Evolutionary conservation across 116 monocot species (phyloP).

Genomic region (Papilionanthe hybrid): DNA sequence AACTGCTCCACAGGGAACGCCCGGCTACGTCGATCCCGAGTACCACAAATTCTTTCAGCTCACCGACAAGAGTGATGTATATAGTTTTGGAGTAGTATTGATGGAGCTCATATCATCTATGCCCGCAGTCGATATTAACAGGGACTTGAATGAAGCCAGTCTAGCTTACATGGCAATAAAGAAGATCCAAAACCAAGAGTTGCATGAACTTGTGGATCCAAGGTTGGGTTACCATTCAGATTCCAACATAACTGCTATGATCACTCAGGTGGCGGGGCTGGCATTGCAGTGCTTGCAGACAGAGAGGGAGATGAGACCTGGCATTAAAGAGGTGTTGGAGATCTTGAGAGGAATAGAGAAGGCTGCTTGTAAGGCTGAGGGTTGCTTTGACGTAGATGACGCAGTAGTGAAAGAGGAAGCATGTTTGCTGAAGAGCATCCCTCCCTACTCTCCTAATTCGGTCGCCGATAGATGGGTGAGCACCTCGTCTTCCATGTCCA

Average conservation of each 20-base stretch:
- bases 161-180: constrained; percentile 54
- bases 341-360: constrained; percentile 14
- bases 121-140: constrained; percentile 56
- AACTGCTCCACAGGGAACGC: constrained; percentile 88
- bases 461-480: constrained; percentile 7
- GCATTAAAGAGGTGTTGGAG: constrained; percentile 52
- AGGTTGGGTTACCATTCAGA: constrained; percentile 36
- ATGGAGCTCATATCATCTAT: constrained; percentile 79
- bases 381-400: neutral
- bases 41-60: constrained; percentile 83
- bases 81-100: constrained; percentile 81
- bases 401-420: constrained; percentile 7
- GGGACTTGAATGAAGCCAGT: constrained; percentile 56
- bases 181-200: constrained; percentile 38
- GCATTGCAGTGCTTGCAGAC: constrained; percentile 72
- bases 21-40: constrained; percentile 83
- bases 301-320: constrained; percentile 70
- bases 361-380: neutral
- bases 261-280: constrained; percentile 58
- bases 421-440: constrained; percentile 8
- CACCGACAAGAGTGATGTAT: constrained; percentile 82
- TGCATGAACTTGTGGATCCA: constrained; percentile 57
- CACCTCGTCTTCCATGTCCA: neutral
- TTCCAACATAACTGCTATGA: constrained; percentile 30
- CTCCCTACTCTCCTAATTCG: constrained; percentile 16